Evolutionary conservation across 129 eudicot genomes (phyloP).

Genomic region (Apium graveolens): DNA sequence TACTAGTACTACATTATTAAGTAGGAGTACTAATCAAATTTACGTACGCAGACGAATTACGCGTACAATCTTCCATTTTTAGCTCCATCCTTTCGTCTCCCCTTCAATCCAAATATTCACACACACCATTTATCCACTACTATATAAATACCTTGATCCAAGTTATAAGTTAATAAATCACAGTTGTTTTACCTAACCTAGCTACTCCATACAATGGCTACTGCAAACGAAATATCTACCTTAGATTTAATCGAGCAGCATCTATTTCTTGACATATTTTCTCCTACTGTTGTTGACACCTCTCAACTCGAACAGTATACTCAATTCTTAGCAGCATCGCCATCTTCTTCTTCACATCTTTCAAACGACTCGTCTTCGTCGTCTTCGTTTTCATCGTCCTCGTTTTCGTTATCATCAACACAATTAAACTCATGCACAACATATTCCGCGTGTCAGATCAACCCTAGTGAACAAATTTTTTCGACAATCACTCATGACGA

Average conservation of each 20-base stretch:
- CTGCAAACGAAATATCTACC: neutral
- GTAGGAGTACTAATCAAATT: neutral
- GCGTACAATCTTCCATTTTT: conserved; percentile 1
- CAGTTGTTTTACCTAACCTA: neutral
- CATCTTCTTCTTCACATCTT: neutral
- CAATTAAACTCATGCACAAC: neutral
- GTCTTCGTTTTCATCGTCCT: neutral
- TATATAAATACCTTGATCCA: neutral
- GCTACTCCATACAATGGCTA: neutral
- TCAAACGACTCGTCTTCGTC: neutral
- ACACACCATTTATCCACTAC: neutral
- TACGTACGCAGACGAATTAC: neutral
- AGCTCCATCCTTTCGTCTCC: neutral
- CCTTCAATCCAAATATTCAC: neutral
- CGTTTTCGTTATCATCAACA: neutral
- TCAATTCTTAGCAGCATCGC: neutral
- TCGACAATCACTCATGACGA: neutral
- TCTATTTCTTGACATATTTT: neutral
- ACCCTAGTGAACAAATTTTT: neutral
- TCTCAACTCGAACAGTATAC: neutral
- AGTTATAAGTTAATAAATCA: neutral
- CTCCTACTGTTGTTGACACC: neutral
- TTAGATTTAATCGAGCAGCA: neutral
- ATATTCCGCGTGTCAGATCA: neutral
- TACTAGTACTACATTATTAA: neutral